These are phyloP conservation scores for Peltaster fructicola DNA, from an alignment of 2,329 filamentous ascomycete genomes.

Conservation along the genomic window DNA sequence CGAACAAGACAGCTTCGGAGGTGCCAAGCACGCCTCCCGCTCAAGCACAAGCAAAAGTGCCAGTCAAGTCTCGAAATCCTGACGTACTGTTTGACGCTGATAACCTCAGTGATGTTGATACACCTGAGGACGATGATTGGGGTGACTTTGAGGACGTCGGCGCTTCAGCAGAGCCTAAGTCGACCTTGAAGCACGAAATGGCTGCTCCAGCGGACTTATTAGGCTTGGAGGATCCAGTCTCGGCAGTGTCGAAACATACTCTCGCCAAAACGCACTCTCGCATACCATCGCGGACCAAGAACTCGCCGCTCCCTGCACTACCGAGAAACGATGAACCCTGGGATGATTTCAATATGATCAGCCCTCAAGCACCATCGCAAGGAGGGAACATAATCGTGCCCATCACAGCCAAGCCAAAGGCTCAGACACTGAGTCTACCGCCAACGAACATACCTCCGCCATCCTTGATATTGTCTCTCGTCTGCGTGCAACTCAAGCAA, in stretches of 20 bases:
- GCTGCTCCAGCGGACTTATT: no score
- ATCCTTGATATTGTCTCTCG: constrained; percentile 57
- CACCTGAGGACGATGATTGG: constrained; percentile 20
- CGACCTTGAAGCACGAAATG: no score
- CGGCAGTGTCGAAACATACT: no score
- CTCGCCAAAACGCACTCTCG: constrained; percentile 1
- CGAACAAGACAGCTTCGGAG: background rate
- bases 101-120: constrained; percentile 10
- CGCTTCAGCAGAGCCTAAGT: constrained; percentile 1
- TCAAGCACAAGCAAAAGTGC: background rate
- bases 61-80: constrained; percentile 8
- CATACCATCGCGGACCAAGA: no score
- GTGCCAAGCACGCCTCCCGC: no score
- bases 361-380: background rate
- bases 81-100: constrained; percentile 20
- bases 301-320: no score
- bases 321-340: no score
- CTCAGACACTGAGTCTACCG: constrained; percentile 29
- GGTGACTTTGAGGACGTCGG: constrained; percentile 24
- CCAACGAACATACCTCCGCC: constrained; percentile 83
- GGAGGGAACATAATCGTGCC: constrained; percentile 1
- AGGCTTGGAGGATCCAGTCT: no score
- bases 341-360: no score
- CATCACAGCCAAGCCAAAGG: constrained; percentile 5
- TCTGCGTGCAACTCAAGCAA: no score